Evolutionary conservation across 2,329 filamentous ascomycete species (phyloP).

Genomic region (Chaetomiaceae sp.): DNA sequence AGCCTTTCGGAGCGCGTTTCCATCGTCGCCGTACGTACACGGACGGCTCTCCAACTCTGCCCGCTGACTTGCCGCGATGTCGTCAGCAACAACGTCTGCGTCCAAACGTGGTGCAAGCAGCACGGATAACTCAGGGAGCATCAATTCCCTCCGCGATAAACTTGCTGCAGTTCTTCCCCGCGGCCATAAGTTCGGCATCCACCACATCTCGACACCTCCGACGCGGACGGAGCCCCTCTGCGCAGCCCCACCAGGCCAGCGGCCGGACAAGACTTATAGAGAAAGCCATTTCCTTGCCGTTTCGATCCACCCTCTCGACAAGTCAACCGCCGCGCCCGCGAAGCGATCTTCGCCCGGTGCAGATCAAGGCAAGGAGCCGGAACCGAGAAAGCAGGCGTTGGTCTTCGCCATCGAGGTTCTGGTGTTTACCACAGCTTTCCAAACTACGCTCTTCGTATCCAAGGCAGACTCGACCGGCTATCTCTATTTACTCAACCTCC

Average conservation of each 20-base stretch:
- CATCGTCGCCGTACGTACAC: background rate
- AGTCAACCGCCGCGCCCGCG: background rate
- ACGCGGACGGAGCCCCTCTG: constrained; percentile 71
- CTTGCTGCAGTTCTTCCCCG: constrained; percentile 52
- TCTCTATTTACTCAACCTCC: constrained; percentile 61
- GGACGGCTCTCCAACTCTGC: background rate
- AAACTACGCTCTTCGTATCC: constrained; percentile 88
- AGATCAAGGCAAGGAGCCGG: constrained; percentile 28
- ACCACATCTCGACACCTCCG: constrained; percentile 85
- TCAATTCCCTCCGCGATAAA: constrained; percentile 32
- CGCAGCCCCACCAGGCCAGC: constrained; percentile 67
- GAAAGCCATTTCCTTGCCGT: constrained; percentile 72
- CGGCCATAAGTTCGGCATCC: constrained; percentile 59
- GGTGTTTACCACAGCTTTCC: constrained; percentile 74
- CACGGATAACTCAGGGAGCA: background rate
- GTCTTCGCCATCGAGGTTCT: constrained; percentile 82
- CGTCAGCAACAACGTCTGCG: constrained; percentile 17
- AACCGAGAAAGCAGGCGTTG: constrained; percentile 50
- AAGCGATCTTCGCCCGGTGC: constrained; percentile 24
- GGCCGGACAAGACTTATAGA: constrained; percentile 74
- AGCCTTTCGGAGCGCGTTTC: too few species aligned
- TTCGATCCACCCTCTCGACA: constrained; percentile 38
- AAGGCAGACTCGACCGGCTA: constrained; percentile 97
- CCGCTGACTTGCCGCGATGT: constrained; percentile 9
- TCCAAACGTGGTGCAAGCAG: constrained; percentile 14